Base-by-base conservation (phyloP, 164 flowering plant species). In the Stephania yunnanensis region DNA sequence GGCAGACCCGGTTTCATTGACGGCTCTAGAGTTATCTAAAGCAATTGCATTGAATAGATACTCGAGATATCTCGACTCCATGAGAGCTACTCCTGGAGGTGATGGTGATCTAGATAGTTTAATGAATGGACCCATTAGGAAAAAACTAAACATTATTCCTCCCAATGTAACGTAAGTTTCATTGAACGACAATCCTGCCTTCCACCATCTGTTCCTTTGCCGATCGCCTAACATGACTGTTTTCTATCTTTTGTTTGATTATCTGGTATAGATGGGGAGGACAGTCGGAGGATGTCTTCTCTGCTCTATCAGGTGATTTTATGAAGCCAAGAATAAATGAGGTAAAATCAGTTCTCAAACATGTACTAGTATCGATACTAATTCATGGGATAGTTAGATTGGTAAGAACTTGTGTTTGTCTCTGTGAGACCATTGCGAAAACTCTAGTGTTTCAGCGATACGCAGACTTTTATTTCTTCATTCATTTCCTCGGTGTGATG, bases 271-370 rank as follows among this genome's bases (percentile, higher is more conserved):
- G 98, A 73, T 92, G 94, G 92, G 97, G 94, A 81, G 90, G 88
- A 30, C 97, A 91, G 72, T 79, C 91, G 0, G 86, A 71, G 46
- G 19, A 13, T 42, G 98, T 95, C 71, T 95, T 90, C 77, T 0
- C 46, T 1, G 77, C 81, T 0, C 68, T 95, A 7, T 69, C 31
- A 63, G 89, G 86, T 22, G 98, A 94, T 78, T 94, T 94, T 76
- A 92, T 94, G 98, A 91, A 80, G 72, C 97, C 95, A 69, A 87
- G 93, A 73, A 91, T 94, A 20, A 65, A 84, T 64, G 97, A 91
- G 91, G 97, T 91, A 83, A 74, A 11, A 19, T 22, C 52, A 12
- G 15, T 11, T 20, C 58, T n/a, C 53, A 53, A 52, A 58, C 6
- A 15, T 58, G 13, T 58, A 58, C 13, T 19, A 25, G 25, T 25